Evolutionary conservation across 202 grass and related monocot genomes (phyloP).

Genomic region (Carex arenaria): DNA sequence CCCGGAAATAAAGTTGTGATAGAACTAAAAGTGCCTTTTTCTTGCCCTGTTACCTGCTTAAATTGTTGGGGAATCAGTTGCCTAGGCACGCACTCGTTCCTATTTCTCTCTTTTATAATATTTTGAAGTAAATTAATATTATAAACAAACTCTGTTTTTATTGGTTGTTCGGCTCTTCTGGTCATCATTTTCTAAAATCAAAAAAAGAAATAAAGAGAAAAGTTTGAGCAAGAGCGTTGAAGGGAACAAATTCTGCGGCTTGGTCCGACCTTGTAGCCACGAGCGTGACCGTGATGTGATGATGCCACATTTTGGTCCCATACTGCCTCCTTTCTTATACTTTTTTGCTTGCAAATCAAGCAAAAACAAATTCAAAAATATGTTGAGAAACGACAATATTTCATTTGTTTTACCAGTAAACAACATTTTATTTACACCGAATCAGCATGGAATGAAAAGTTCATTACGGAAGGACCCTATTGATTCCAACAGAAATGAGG

Average conservation of each 20-base stretch:
- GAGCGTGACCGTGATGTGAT: neutral
- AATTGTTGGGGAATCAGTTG: neutral
- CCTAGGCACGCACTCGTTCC: no score
- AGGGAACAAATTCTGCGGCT: neutral
- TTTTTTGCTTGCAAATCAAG: neutral
- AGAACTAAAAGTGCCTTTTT: neutral
- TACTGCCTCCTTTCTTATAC: neutral
- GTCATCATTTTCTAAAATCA: neutral
- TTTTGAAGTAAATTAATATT: neutral
- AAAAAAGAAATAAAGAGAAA: neutral
- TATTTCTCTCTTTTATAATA: no score
- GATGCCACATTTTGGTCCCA: conserved; percentile 2
- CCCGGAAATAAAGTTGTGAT: neutral
- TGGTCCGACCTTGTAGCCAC: neutral
- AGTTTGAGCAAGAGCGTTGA: neutral
- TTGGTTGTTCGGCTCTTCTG: neutral
- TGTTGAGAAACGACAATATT: neutral
- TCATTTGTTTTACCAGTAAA: neutral
- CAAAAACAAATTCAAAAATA: neutral
- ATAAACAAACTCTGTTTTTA: neutral
- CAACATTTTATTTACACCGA: neutral
- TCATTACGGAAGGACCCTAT: neutral
- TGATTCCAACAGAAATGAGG: neutral
- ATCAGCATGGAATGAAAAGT: neutral
- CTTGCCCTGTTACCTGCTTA: neutral